Percentiles rank a stretch among this genome's conserved stretches.
Conservation (phyloP, 2,329 filamentous ascomycete genomes). For the Trichoderma oligosporum region DNA sequence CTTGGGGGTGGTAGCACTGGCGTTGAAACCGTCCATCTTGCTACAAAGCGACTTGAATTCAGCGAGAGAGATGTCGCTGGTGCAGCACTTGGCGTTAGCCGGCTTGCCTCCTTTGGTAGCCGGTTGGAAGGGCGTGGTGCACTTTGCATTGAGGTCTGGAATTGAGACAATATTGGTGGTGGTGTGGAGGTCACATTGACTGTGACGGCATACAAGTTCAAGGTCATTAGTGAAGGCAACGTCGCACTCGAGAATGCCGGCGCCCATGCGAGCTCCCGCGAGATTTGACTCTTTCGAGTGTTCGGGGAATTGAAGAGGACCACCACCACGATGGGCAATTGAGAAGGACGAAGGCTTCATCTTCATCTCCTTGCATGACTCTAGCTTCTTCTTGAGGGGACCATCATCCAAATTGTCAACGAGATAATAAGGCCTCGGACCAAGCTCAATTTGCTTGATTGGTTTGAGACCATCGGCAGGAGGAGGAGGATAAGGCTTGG, state of each 20-base stretch:
- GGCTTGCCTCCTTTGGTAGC: conserved; percentile 42
- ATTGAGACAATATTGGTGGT: conserved; percentile 64
- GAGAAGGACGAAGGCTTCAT: conserved; percentile 52
- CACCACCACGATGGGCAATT: conserved; percentile 61
- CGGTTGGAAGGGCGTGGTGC: conserved; percentile 58
- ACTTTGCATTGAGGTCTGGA: conserved; percentile 61
- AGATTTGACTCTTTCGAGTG: conserved; percentile 57
- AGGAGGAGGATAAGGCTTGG: conserved; percentile 26
- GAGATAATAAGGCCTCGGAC: conserved; percentile 62
- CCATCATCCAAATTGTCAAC: conserved; percentile 59
- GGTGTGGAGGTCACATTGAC: conserved; percentile 64
- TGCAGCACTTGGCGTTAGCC: conserved; percentile 65
- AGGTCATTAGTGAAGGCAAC: conserved; percentile 63
- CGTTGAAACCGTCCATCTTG: conserved; percentile 65
- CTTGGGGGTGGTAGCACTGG: conserved; percentile 52
- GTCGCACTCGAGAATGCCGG: conserved; percentile 64
- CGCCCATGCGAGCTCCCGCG: conserved; percentile 64
- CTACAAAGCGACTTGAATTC: conserved; percentile 66
- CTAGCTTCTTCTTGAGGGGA: conserved; percentile 56
- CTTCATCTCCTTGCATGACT: conserved; percentile 53
- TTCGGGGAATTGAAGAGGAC: conserved; percentile 61
- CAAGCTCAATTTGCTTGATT: conserved; percentile 53
- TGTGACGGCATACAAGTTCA: conserved; percentile 65
- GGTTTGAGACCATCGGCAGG: conserved; percentile 27
- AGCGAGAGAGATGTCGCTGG: conserved; percentile 63